Percentiles rank a stretch among this genome's conserved stretches.
Conservation (phyloP, 495 filamentous ascomycete species). For the Sabuloglossum arenarium region DNA sequence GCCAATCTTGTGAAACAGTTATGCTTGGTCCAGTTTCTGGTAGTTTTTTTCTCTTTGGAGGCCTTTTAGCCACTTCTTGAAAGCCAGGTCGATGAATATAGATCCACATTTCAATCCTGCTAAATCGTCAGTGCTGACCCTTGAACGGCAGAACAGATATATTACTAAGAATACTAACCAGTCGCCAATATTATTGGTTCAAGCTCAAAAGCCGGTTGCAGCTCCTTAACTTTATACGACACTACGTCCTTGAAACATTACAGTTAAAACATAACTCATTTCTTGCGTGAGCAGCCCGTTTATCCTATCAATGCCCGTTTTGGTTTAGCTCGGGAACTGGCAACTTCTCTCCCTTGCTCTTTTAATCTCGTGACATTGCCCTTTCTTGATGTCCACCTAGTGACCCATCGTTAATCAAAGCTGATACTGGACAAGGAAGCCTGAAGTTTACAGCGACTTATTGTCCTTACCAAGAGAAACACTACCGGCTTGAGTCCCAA, state of each 20-base stretch:
- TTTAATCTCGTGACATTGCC: too few relatives aligned
- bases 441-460: too few relatives aligned
- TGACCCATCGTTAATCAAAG: too few relatives aligned
- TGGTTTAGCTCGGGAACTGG: too few relatives aligned
- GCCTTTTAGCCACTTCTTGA: not conserved
- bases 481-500: too few relatives aligned
- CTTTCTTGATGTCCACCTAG: too few relatives aligned
- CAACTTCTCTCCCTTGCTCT: too few relatives aligned
- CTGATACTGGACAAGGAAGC: too few relatives aligned
- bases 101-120: not conserved
- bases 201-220: not conserved
- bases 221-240: not conserved
- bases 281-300: too few relatives aligned
- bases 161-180: not conserved
- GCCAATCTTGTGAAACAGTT: conserved; percentile 2
- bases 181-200: not conserved
- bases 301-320: too few relatives aligned
- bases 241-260: not conserved
- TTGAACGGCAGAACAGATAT: not conserved
- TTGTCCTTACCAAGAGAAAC: too few relatives aligned
- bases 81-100: not conserved
- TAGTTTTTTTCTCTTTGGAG: not conserved
- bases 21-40: not conserved
- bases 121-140: not conserved
- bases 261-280: not conserved